Evolutionary conservation across 139 green algal genomes (phyloP).

Genomic region (Chlamydomonas incerta): DNA sequence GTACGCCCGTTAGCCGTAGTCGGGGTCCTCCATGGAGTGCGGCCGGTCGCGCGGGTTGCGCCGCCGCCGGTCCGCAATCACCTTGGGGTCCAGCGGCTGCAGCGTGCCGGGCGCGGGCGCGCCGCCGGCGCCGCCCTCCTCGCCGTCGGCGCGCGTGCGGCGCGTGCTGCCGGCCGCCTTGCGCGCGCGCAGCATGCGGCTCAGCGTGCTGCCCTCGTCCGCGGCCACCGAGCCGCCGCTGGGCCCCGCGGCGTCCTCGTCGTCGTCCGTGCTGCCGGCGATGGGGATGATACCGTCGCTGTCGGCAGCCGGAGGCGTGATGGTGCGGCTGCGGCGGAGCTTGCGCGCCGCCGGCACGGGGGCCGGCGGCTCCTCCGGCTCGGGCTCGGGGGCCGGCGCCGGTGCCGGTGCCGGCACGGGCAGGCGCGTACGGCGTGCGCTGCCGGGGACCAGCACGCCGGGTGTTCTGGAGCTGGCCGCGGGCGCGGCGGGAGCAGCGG

Average conservation of each 20-base stretch:
- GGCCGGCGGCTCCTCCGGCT: neutral
- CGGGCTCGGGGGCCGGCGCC: neutral
- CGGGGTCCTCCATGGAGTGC: no score
- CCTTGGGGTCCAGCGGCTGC: slow-evolving; percentile 14
- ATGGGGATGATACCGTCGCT: slow-evolving; percentile 15
- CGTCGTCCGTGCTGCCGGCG: slow-evolving; percentile 2
- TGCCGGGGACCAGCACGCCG: neutral
- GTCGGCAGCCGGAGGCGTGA: neutral
- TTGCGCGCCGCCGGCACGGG: neutral
- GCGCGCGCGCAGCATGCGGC: neutral
- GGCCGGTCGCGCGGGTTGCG: slow-evolving; percentile 22
- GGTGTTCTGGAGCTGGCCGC: neutral
- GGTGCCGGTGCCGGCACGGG: neutral
- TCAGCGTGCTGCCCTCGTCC: neutral
- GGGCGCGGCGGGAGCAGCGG: neutral
- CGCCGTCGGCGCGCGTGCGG: neutral
- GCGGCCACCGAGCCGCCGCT: neutral
- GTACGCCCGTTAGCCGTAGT: no score
- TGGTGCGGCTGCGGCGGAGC: neutral
- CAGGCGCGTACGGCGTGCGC: slow-evolving; percentile 5
- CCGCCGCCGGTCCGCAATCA: slow-evolving; percentile 17
- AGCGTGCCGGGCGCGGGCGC: neutral
- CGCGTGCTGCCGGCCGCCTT: neutral
- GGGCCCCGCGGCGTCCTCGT: neutral
- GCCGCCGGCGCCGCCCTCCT: neutral